Evolutionary conservation across 345 rosid species (phyloP).

Genomic region (Cardamine occulta): DNA sequence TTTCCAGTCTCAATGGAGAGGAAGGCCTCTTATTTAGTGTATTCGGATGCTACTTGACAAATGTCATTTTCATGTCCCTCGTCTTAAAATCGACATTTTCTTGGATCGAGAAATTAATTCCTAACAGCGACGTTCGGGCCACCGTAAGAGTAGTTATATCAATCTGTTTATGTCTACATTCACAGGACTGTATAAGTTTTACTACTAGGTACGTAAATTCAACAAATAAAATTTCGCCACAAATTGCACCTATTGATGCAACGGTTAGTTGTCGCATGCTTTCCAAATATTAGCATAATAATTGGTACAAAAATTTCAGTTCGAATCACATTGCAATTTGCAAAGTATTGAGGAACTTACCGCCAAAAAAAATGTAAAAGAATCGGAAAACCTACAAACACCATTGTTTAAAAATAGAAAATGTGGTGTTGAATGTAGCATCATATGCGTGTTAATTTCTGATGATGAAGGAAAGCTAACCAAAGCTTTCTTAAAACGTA

Average conservation of each 20-base stretch:
- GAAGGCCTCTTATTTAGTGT: background rate
- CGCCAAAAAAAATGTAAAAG: background rate
- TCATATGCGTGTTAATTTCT: background rate
- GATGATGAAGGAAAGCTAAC: slow-evolving; percentile 13
- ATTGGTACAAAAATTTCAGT: background rate
- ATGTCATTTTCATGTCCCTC: background rate
- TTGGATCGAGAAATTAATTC: slow-evolving; percentile 8
- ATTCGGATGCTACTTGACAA: background rate
- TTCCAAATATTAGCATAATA: background rate
- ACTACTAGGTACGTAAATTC: background rate
- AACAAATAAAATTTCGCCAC: background rate
- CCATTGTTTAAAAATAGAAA: background rate
- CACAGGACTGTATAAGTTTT: background rate
- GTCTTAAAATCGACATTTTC: slow-evolving; percentile 21
- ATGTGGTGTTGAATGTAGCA: background rate
- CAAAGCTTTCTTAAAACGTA: slow-evolving; percentile 17
- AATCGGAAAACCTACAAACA: background rate
- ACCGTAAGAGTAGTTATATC: slow-evolving; percentile 26
- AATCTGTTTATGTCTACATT: background rate
- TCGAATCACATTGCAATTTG: slow-evolving; percentile 1
- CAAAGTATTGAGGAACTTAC: slow-evolving; percentile 8
- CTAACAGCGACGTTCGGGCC: background rate
- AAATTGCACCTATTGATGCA: background rate
- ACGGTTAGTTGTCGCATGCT: background rate
- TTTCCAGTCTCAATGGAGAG: background rate